Conservation (phyloP, 1,284 basidiomycete species). For the Sanghuangporus weigelae region DNA sequence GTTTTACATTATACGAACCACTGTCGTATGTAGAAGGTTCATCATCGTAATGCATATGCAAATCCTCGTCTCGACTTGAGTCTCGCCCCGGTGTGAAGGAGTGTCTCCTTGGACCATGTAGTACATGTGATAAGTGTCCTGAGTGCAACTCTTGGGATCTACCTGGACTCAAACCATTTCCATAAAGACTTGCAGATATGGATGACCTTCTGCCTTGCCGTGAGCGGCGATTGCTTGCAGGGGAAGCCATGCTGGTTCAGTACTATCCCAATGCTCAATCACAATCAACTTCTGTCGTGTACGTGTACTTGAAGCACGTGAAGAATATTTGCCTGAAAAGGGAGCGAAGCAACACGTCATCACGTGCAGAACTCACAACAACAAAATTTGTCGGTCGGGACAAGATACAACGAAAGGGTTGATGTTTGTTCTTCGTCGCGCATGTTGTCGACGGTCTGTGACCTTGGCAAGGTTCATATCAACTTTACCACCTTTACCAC, state of each 20-base stretch:
- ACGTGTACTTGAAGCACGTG: neutral
- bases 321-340: neutral
- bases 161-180: neutral
- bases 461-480: conserved; percentile 1
- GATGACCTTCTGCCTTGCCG: conserved; percentile 13
- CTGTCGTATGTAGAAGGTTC: conserved; percentile 6
- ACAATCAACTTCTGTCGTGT: no score
- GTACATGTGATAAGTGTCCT: neutral
- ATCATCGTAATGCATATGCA: neutral
- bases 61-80: neutral
- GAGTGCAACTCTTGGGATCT: neutral
- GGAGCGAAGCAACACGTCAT: neutral
- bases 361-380: neutral
- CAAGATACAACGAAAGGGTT: neutral
- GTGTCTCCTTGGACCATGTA: neutral
- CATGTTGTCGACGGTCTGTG: neutral
- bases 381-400: neutral
- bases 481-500: conserved; percentile 20
- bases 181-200: neutral
- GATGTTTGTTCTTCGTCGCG: conserved; percentile 6
- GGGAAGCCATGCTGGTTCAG: neutral
- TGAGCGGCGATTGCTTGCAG: neutral
- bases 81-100: neutral
- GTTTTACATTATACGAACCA: conserved; percentile 2
- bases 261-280: no score